Conservation (phyloP, 805 yeast species). For the Saturnispora ahearnii region DNA sequence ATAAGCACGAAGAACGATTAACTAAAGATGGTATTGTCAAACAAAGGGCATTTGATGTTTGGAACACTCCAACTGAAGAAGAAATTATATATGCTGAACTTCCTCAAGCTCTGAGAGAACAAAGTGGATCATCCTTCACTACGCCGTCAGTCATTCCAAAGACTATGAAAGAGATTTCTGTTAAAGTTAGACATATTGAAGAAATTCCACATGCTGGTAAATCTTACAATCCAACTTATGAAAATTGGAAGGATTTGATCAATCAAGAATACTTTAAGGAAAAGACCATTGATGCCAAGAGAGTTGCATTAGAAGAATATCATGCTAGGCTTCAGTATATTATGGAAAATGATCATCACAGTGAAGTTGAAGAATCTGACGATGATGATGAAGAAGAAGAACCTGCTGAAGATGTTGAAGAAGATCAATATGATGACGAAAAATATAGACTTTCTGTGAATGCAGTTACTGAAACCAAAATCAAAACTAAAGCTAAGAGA, state of each 20-base stretch:
- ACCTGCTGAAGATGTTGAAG: constrained; percentile 27
- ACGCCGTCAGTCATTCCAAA: constrained; percentile 45
- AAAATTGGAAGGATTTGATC: constrained; percentile 71
- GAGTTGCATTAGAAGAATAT: constrained; percentile 52
- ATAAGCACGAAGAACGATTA: constrained; percentile 40
- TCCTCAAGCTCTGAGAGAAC: constrained; percentile 32
- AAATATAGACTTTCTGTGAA: constrained; percentile 54
- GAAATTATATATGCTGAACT: constrained; percentile 18
- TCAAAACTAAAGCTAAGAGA: constrained; percentile 71
- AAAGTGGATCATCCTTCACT: constrained; percentile 35
- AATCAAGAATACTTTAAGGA: constrained; percentile 58
- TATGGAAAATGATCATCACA: constrained; percentile 53
- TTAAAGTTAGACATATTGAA: constrained; percentile 43
- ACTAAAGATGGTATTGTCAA: constrained; percentile 58
- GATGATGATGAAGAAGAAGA: constrained; percentile 33
- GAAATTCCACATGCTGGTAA: constrained; percentile 72
- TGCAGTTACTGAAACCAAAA: constrained; percentile 55
- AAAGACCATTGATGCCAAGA: constrained; percentile 55
- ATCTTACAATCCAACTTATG: constrained; percentile 84
- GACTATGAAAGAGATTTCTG: constrained; percentile 45
- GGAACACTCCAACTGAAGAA: constrained; percentile 36
- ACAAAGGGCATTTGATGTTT: constrained; percentile 51
- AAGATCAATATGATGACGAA: constrained; percentile 24
- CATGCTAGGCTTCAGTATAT: constrained; percentile 54
- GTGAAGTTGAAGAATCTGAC: constrained; percentile 40